Base-by-base conservation (phyloP, 2,329 filamentous ascomycete species). In the Berkeleyomyces rouxiae region DNA sequence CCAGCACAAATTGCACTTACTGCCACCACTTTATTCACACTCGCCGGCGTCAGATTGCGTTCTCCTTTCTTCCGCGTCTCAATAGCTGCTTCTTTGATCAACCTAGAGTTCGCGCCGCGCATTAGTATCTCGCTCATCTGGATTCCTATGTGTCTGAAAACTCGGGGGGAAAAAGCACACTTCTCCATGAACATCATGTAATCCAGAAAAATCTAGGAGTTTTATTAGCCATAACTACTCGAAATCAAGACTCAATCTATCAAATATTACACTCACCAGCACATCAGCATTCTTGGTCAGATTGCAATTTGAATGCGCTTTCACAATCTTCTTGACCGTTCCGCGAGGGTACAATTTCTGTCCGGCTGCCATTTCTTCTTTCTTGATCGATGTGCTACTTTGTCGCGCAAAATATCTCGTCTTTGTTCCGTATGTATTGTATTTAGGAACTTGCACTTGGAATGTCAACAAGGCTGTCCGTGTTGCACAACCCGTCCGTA, bases 241-340 rank as follows among this genome's bases (percentile, higher is more conserved):
- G 3, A 31, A 51, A 10, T 31, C 2, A 51, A 51, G 16, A 23
- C 23, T 23, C 23, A 23, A 23, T 23, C 10, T 16, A 23, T n/a
- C 11, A 49, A 23, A 51, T 6, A 11, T 13, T 10, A 6, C 7
- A 62, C 63, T 39, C 42, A 95, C 89, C 75, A 92, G 78, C 64
- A 95, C 84, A 73, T 96, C 91, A 39, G 85, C 87, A 73, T 93
- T 91, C 73, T 90, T 93, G 76, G 85, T 89, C 66, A 95, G 74
- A 67, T 81, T 86, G 70, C 85, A 84, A 66, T 88, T 86, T 7
- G 89, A 87, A 72, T 95, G 90, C 16, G 89, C 90, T 74, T 95
- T 96, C 69, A 95, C 79, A 65, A 95, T 92, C 73, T 90, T 91
- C 74, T 90, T 93, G 68, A 96, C 79, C 0, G 88, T 93, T 16